Evolutionary conservation across 768 basidiomycete species (phyloP).

Genomic region (Mycena chlorophos): DNA sequence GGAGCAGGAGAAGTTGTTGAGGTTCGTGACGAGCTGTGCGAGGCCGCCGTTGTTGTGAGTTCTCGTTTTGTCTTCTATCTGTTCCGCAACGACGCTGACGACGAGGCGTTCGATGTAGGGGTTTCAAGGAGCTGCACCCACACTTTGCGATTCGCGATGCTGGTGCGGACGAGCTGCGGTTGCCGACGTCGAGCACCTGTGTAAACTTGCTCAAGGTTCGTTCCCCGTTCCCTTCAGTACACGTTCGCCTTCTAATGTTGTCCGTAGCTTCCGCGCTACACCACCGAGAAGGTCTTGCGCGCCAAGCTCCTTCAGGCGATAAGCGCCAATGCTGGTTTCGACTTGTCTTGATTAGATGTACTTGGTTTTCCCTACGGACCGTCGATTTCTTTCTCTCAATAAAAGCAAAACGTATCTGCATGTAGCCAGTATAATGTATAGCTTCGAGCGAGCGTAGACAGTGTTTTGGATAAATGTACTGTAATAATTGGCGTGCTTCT

Average conservation of each 20-base stretch:
- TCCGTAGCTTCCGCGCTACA: constrained; percentile 67
- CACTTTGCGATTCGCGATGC: constrained; percentile 87
- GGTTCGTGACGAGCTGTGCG: constrained; percentile 93
- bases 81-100: constrained; percentile 1
- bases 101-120: constrained; percentile 41
- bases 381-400: no score
- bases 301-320: constrained; percentile 86
- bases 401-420: no score
- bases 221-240: not conserved
- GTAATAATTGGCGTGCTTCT: no score
- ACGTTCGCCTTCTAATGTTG: not conserved
- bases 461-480: no score
- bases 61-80: not conserved
- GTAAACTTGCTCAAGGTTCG: constrained; percentile 84
- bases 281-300: constrained; percentile 60
- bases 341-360: constrained; percentile 71
- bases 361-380: no score
- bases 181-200: constrained; percentile 83
- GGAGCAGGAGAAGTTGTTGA: constrained; percentile 72
- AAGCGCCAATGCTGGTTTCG: constrained; percentile 86
- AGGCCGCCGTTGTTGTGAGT: constrained; percentile 81
- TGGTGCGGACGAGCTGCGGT: constrained; percentile 65
- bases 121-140: constrained; percentile 85
- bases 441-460: no score
- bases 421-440: no score